Evolutionary conservation across 176 grass and related monocot genomes (phyloP).

Genomic region (Rhynchospora breviuscula): DNA sequence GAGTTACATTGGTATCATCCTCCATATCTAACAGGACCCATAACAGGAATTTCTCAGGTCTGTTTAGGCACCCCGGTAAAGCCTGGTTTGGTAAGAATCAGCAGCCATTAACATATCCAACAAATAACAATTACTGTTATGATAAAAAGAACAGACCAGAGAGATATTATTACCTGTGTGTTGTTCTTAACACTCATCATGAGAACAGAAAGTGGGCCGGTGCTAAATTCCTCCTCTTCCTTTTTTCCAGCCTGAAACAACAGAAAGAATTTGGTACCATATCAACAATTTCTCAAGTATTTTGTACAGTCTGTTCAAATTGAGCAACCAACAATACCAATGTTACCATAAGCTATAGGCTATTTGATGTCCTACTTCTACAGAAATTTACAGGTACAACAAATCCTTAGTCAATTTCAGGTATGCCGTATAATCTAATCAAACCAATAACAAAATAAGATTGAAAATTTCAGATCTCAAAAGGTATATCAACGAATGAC

Average conservation of each 20-base stretch:
- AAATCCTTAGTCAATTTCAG: neutral
- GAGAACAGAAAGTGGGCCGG: constrained; percentile 65
- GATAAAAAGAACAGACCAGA: neutral
- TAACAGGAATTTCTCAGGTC: neutral
- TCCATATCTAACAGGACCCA: neutral
- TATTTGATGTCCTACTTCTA: neutral
- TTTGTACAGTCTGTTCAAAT: neutral
- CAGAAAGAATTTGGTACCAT: neutral
- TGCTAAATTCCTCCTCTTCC: constrained; percentile 82
- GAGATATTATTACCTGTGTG: constrained; percentile 42
- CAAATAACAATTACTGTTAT: neutral
- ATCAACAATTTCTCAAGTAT: neutral
- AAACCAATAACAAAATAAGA: neutral
- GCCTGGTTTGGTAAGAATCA: neutral
- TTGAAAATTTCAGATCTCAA: neutral
- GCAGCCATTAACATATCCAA: neutral
- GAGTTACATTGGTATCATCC: no score
- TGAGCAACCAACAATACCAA: neutral
- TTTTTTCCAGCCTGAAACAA: constrained; percentile 44
- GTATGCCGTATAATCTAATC: neutral
- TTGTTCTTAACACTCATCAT: constrained; percentile 91
- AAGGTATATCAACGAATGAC: neutral
- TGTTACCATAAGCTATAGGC: neutral
- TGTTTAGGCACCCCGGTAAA: neutral
- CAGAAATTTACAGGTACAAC: neutral